phyloP scores from a whole-genome alignment of 202 grass and related monocot genomes.

The Carex sylvatica region DNA sequence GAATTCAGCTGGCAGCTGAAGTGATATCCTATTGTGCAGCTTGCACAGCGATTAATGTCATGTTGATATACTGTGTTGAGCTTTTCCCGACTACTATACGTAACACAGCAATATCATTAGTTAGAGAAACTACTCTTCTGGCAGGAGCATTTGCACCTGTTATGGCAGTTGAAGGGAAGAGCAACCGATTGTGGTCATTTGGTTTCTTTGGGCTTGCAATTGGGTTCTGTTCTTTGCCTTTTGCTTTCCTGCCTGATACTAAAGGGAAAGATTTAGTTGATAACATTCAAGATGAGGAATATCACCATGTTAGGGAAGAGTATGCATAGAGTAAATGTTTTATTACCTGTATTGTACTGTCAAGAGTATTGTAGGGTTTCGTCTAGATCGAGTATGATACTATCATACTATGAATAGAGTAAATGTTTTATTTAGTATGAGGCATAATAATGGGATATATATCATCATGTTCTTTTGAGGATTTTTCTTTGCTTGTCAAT shows the following conservation, averaged over 20 bases:
- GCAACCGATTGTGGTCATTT: constrained; percentile 15
- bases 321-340: no score
- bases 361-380: neutral
- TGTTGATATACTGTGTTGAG: constrained; percentile 34
- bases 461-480: neutral
- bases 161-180: constrained; percentile 23
- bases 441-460: no score
- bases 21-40: constrained; percentile 29
- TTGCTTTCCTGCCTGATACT: constrained; percentile 18
- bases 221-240: constrained; percentile 5
- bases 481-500: neutral
- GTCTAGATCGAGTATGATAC: neutral
- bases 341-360: neutral
- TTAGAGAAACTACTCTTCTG: constrained; percentile 23
- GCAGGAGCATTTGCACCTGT: constrained; percentile 23
- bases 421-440: neutral
- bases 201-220: constrained; percentile 30
- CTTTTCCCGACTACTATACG: constrained; percentile 35
- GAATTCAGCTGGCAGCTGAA: constrained; percentile 23
- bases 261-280: constrained; percentile 28
- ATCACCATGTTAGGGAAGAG: no score
- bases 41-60: constrained; percentile 29
- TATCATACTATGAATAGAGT: neutral
- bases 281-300: constrained; percentile 29
- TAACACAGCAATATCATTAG: constrained; percentile 29